Percentiles rank a stretch among this genome's conserved stretches.
Evolutionary conservation across 83 land plant genomes (phyloP).

Genomic region (Thuja plicata): DNA sequence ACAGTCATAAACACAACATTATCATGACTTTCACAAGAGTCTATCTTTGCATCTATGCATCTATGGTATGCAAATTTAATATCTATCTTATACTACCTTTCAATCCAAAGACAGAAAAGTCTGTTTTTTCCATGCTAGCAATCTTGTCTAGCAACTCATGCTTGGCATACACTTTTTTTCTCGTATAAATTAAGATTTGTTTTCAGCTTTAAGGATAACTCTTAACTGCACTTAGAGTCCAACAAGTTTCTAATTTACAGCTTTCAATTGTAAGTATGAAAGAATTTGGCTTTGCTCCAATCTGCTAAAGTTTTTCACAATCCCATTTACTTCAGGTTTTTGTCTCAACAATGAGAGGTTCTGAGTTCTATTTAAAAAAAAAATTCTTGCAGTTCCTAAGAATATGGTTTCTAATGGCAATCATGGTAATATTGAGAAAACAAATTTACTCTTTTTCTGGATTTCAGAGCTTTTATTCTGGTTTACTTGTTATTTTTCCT

Average conservation of each 20-base stretch:
- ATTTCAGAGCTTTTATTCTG: neutral
- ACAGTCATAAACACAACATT: no score
- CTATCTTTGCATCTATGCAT: neutral
- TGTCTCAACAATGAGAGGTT: neutral
- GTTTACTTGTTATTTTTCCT: neutral
- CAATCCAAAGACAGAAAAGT: neutral
- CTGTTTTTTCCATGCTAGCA: neutral
- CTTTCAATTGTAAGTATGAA: neutral
- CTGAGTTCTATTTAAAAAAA: neutral
- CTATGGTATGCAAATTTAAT: neutral
- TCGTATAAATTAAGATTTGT: neutral
- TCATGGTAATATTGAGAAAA: neutral
- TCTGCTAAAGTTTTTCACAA: neutral
- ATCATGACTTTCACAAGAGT: neutral
- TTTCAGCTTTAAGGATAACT: neutral
- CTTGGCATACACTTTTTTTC: neutral
- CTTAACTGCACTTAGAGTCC: neutral
- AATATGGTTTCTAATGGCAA: neutral
- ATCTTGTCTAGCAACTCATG: neutral
- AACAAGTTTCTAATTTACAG: neutral
- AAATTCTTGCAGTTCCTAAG: neutral
- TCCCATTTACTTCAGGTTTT: neutral
- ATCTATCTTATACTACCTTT: neutral
- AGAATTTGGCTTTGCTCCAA: neutral
- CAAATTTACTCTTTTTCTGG: neutral